Percentiles rank a stretch among this genome's conserved stretches.
phyloP scores from a whole-genome alignment of 2,329 filamentous ascomycete species.

The Alternaria arbusti region DNA sequence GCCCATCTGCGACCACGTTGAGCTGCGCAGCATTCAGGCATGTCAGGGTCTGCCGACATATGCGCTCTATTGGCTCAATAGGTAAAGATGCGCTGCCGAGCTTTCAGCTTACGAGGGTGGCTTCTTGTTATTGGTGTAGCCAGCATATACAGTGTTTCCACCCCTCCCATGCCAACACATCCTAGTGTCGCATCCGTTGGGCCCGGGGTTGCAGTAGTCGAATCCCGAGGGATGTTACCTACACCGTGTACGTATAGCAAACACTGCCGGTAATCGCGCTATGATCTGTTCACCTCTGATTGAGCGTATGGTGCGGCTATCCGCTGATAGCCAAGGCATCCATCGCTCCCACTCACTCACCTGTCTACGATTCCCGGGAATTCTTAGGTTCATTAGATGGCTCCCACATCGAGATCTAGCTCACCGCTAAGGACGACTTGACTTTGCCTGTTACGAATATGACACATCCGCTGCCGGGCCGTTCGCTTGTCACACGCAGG shows the following conservation, averaged over 20 bases:
- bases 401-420: conserved; percentile 3
- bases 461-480: conserved; percentile 10
- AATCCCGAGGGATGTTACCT: conserved; percentile 2
- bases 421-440: conserved; percentile 11
- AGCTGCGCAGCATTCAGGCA: conserved; percentile 18
- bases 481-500: conserved; percentile 13
- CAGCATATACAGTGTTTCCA: conserved; percentile 13
- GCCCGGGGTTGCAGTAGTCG: conserved; percentile 10
- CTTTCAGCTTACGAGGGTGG: conserved; percentile 18
- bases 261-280: conserved; percentile 15
- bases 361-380: background rate
- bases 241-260: conserved; percentile 19
- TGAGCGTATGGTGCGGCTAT: conserved; percentile 9
- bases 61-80: conserved; percentile 17
- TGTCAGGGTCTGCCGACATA: conserved; percentile 12
- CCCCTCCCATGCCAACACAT: conserved; percentile 14
- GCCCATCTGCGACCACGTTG: conserved; percentile 28
- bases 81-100: conserved; percentile 13
- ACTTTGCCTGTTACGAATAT: conserved; percentile 1
- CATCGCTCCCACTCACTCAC: background rate
- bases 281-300: conserved; percentile 2
- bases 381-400: background rate
- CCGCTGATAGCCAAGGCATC: conserved; percentile 4
- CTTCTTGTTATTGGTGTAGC: conserved; percentile 24
- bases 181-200: conserved; percentile 18